phyloP scores from a whole-genome alignment of 164 flowering plant species.

The Cinnamomum micranthum region DNA sequence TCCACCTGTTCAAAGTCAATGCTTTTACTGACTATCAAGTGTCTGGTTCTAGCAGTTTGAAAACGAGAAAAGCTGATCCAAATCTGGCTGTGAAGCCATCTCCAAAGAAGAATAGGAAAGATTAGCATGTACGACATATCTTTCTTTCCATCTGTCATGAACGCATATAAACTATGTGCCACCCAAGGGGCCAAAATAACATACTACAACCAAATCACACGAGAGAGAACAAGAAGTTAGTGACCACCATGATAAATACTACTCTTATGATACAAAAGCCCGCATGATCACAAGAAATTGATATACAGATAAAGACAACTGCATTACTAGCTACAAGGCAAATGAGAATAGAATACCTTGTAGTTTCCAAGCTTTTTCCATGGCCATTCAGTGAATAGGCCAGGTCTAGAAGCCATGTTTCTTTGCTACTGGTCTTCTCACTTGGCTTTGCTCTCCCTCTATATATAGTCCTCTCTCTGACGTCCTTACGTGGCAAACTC shows the following conservation, averaged over 20 bases:
- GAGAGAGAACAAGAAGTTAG: too few species aligned
- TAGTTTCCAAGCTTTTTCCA: slow-evolving; percentile 10
- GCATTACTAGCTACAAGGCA: neutral
- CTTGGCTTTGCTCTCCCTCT: neutral
- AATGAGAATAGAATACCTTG: neutral
- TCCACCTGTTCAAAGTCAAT: slow-evolving; percentile 24
- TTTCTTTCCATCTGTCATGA: neutral
- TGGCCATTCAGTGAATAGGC: slow-evolving; percentile 14
- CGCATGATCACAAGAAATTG: neutral
- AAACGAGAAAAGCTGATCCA: slow-evolving; percentile 12
- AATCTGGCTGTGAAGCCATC: slow-evolving; percentile 6
- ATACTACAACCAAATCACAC: neutral
- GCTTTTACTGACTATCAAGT: slow-evolving; percentile 23
- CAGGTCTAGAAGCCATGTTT: slow-evolving; percentile 1
- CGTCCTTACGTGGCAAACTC: too few species aligned
- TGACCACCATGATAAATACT: too few species aligned
- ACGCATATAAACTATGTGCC: neutral
- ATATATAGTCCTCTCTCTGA: too few species aligned
- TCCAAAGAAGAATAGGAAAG: slow-evolving; percentile 1
- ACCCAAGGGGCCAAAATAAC: slow-evolving; percentile 5
- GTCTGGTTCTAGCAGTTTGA: slow-evolving; percentile 11
- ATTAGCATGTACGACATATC: neutral
- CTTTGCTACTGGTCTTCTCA: neutral
- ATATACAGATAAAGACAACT: neutral
- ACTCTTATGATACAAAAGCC: neutral